phyloP scores from a whole-genome alignment of 2,329 filamentous ascomycete genomes.

The Magnaporthiopsis rhizophila region DNA sequence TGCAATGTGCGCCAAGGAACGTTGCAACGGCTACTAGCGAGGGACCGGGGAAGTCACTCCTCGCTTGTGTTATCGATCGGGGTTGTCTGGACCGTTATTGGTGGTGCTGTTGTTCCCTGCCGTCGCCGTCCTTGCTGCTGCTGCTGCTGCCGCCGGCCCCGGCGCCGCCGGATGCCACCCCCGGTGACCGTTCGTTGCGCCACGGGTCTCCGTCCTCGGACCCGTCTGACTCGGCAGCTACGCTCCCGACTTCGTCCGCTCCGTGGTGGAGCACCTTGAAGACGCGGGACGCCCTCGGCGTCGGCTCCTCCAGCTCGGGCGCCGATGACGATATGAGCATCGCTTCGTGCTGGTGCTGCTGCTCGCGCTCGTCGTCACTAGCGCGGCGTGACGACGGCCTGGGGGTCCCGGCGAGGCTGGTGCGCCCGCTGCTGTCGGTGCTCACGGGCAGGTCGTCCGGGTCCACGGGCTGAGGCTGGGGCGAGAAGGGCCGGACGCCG shows the following conservation, averaged over 20 bases:
- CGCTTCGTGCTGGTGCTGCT: neutral
- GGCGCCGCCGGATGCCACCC: too few relatives aligned
- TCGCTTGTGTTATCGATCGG: too few relatives aligned
- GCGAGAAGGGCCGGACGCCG: conserved; percentile 49
- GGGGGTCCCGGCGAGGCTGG: neutral
- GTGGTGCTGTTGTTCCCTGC: neutral
- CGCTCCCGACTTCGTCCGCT: neutral
- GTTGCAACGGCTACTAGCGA: too few relatives aligned
- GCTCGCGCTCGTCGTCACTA: neutral
- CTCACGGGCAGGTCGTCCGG: conserved; percentile 19
- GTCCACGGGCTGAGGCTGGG: conserved; percentile 35
- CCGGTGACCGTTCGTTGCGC: conserved; percentile 5
- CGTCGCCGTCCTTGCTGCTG: too few relatives aligned
- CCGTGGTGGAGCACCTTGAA: conserved; percentile 6
- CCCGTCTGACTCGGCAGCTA: neutral
- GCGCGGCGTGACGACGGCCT: neutral
- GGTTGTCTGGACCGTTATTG: too few relatives aligned
- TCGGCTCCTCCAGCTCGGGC: conserved; percentile 4
- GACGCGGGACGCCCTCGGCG: conserved; percentile 4
- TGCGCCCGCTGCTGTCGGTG: neutral
- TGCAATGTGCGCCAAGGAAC: too few relatives aligned
- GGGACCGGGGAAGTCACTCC: too few relatives aligned
- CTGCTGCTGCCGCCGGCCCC: too few relatives aligned
- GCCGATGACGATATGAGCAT: conserved; percentile 3
- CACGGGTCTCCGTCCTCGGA: conserved; percentile 4